Base-by-base conservation (phyloP, 1,139 yeast genomes). In the Kodamaea anthophila region DNA sequence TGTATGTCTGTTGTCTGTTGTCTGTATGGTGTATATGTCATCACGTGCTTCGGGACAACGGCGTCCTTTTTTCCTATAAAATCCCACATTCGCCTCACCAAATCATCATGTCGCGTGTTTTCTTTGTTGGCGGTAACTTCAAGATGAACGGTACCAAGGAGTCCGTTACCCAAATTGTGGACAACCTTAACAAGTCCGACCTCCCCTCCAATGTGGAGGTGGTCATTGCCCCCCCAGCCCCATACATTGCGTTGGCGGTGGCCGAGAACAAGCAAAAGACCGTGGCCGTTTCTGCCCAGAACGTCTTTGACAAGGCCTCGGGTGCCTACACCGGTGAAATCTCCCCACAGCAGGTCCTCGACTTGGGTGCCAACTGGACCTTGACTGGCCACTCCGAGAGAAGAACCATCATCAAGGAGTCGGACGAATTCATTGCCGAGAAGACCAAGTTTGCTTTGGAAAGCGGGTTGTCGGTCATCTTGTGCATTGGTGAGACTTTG, bases 301-400 rank as follows among this genome's bases (percentile, higher is more conserved):
- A 91, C 68, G 77, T 87, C 42, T 88, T 76, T 65, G 65, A 70
- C 61, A 85, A 86, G 75, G 77, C 77, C 41, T 74, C 88, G 36
- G 98, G 99, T 69, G 98, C 99, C 40, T 91, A 59, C 83, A 91
- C 98, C 43, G 99, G 99, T 60, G 99, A 93, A 70, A 77, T 83
- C 55, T 80, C 94, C 37, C 91, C 93, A 36, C 77, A 73, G 40
- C 87, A 87, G 67, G 64, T 91, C 57, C 80, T 84, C 70, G 99
- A 91, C 59, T 74, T 82, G 52, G 95, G 95, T 47, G 93, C 87
- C 48, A 74, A 73, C 43, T 93, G 97, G 97, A 94, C 91, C 44
- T 77, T 91, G 55, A 73, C 93, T 46, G 99, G 99, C 50, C 99
- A 91, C 78, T 86, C 96, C 40, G 99, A 91, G 74, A 88, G 99